Evolutionary conservation across 805 yeast species (phyloP).

Genomic region (Pichia scutulata): DNA sequence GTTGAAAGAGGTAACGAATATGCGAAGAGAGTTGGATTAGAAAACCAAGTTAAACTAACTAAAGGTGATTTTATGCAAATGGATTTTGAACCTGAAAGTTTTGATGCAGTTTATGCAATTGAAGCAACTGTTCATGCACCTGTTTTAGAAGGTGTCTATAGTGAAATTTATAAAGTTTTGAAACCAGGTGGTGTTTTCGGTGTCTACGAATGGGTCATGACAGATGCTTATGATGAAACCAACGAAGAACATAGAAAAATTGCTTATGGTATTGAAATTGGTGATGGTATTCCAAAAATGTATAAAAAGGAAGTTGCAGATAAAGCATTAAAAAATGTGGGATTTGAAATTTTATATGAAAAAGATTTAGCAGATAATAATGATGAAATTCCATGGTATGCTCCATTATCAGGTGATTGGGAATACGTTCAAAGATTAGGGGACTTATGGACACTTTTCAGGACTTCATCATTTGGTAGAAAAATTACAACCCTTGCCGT

Average conservation of each 20-base stretch:
- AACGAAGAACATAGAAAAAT: slow-evolving; percentile 88
- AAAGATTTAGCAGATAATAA: slow-evolving; percentile 75
- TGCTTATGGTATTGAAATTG: slow-evolving; percentile 95
- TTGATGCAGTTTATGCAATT: slow-evolving; percentile 96
- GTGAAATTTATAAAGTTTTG: slow-evolving; percentile 88
- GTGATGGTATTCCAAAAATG: slow-evolving; percentile 99
- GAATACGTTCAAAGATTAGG: slow-evolving; percentile 70
- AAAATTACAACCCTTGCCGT: slow-evolving; percentile 72
- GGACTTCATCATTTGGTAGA: slow-evolving; percentile 87
- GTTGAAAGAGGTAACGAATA: slow-evolving; percentile 83
- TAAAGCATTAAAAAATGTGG: slow-evolving; percentile 76
- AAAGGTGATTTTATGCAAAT: slow-evolving; percentile 99
- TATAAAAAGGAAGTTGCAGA: slow-evolving; percentile 77
- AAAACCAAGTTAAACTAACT: slow-evolving; percentile 71
- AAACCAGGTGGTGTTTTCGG: slow-evolving; percentile 98
- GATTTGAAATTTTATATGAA: slow-evolving; percentile 71
- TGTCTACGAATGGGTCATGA: slow-evolving; percentile 99
- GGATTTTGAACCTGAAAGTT: slow-evolving; percentile 86
- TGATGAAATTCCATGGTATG: slow-evolving; percentile 94
- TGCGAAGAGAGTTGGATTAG: slow-evolving; percentile 58
- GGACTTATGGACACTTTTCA: slow-evolving; percentile 76
- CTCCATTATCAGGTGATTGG: slow-evolving; percentile 93
- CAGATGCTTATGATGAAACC: slow-evolving; percentile 80
- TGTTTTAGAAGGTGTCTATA: slow-evolving; percentile 87
- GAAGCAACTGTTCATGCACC: slow-evolving; percentile 99